These are phyloP conservation scores for Haberlea rhodopensis DNA, from an alignment of 257 asterid genomes.

Conservation along the genomic window DNA sequence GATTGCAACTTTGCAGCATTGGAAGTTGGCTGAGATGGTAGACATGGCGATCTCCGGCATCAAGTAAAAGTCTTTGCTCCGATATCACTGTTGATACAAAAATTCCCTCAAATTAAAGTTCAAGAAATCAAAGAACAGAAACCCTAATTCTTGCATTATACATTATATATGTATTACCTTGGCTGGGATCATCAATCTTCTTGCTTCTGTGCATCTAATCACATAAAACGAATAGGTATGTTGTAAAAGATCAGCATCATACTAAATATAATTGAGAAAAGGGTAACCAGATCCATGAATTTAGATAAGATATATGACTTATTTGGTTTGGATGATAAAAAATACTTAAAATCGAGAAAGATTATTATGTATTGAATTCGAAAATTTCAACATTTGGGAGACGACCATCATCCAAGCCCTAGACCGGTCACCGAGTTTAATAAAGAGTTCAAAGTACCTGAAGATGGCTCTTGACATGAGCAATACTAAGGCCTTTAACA, in stretches of 20 bases:
- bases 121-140: background rate
- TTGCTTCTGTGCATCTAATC: constrained; percentile 90
- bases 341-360: too few species aligned
- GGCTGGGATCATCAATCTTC: constrained; percentile 88
- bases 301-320: too few species aligned
- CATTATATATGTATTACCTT: constrained; percentile 42
- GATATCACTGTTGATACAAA: constrained; percentile 36
- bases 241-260: background rate
- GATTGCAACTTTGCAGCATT: constrained; percentile 61
- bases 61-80: constrained; percentile 60
- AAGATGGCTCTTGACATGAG: constrained; percentile 99
- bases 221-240: constrained; percentile 17
- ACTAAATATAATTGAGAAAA: background rate
- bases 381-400: too few species aligned
- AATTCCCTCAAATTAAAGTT: background rate
- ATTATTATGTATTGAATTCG: too few species aligned
- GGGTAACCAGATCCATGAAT: background rate
- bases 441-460: constrained; percentile 45
- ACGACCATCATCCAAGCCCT: too few species aligned
- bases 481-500: constrained; percentile 88
- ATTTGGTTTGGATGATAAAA: too few species aligned
- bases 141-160: constrained; percentile 16
- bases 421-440: too few species aligned
- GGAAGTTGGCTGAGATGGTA: constrained; percentile 81
- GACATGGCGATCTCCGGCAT: constrained; percentile 70